Evolutionary conservation across 176 grass and related monocot species (phyloP), one percentile per base, ranked within the genome.

Genomic region (Chrysopogon serrulatus): DNA sequence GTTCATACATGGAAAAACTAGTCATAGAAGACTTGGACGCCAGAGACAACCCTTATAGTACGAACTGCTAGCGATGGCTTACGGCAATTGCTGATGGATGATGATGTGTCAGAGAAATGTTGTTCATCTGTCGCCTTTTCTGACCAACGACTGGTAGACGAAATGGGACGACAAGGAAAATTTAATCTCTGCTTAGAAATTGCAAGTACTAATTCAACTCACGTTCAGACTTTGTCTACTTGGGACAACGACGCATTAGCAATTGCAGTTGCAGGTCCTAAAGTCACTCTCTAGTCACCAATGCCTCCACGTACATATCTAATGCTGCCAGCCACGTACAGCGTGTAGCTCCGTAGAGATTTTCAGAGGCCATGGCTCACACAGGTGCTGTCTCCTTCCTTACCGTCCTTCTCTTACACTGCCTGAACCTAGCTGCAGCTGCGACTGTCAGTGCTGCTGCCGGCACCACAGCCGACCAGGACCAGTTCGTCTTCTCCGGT

Each of bases 401-500:
- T 0, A 16, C n/a, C 40, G 0, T 17, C n/a, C n/a, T 71, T 27
- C 12, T 71, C 68, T 3, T 44, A 12, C 12, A 27, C 68, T 44
- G n/a, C 39, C n/a, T 44, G 68, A 71, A 44, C 15, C 40, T 23
- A 27, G 23, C 40, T 8, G 1, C 13, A 3, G 39, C n/a, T 2
- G 14, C 16, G 1, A 40, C 2, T 21, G 6, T 15, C 18, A 51
- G 15, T 35, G 17, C 63, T 0, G 18, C 41, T 13, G 41, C 41
- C 2, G 41, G 11, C 73, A 2, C 47, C 34, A 3, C 62, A 5
- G 62, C 42, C 0, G 45, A 80, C 7, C 34, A 80, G 6, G 36
- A 82, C 24, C 41, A 63, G 14, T 72, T 90, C 27, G 21, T 67
- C 33, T 86, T 44, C 83, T 36, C 83, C 18, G 72, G 88, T 79